Evolutionary conservation across 331 rosid genomes (phyloP).

Genomic region (Quercus lobata): DNA sequence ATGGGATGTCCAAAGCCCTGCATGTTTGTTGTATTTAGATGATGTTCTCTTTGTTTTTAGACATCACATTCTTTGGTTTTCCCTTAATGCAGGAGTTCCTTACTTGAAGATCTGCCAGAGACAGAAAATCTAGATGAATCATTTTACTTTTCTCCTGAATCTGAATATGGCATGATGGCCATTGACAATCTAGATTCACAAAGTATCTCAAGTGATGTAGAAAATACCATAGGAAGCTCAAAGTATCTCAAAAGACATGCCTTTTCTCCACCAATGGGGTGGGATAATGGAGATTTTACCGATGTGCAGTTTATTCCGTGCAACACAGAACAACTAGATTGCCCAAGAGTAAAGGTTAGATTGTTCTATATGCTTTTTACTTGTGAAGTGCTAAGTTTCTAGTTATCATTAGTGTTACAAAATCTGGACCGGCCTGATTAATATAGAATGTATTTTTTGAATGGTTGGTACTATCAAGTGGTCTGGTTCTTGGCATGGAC

Average conservation of each 20-base stretch:
- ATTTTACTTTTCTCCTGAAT: constrained; percentile 25
- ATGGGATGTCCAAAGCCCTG: background rate
- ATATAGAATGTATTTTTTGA: background rate
- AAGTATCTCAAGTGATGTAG: constrained; percentile 18
- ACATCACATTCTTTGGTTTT: constrained; percentile 17
- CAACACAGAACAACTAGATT: constrained; percentile 25
- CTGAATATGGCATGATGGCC: constrained; percentile 19
- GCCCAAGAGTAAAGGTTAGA: constrained; percentile 35
- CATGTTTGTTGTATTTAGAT: background rate
- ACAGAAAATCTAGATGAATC: constrained; percentile 32
- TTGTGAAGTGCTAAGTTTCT: background rate
- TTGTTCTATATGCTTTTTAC: background rate
- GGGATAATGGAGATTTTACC: constrained; percentile 14
- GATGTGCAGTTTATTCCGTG: constrained; percentile 23
- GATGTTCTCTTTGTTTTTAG: constrained; percentile 6
- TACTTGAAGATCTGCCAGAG: constrained; percentile 37
- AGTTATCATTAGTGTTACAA: background rate
- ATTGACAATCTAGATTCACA: constrained; percentile 20
- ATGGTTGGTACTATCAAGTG: background rate
- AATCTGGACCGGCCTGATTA: background rate
- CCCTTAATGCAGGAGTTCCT: constrained; percentile 40
- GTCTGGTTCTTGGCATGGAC: background rate
- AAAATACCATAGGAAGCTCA: constrained; percentile 15
- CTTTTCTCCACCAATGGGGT: constrained; percentile 26
- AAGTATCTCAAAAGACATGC: constrained; percentile 26